Evolutionary conservation across 2,329 filamentous ascomycete species (phyloP).

Genomic region (Trematosphaeria pertusa): DNA sequence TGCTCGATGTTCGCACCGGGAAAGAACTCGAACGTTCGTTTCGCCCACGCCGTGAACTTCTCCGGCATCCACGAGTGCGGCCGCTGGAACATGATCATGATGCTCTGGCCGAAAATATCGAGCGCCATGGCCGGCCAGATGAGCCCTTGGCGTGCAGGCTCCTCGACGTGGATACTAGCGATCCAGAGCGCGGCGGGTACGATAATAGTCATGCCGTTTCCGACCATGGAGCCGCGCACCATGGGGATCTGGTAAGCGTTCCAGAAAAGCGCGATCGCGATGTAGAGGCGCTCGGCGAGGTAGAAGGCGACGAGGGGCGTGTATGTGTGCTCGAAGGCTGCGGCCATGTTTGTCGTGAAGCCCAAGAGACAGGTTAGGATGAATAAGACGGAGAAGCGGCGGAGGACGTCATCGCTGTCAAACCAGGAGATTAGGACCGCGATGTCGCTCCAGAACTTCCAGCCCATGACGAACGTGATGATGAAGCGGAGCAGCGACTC

Average conservation of each 20-base stretch:
- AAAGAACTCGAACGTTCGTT: conserved; percentile 62
- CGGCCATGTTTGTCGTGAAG: conserved; percentile 68
- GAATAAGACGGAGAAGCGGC: conserved; percentile 66
- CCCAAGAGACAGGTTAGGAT: conserved; percentile 67
- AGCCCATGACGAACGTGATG: conserved; percentile 68
- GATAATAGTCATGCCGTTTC: conserved; percentile 53
- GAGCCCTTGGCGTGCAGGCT: conserved; percentile 62
- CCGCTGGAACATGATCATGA: conserved; percentile 50
- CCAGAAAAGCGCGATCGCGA: conserved; percentile 56
- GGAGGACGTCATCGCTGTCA: conserved; percentile 66
- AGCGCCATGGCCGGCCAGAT: conserved; percentile 64
- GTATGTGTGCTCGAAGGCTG: conserved; percentile 62
- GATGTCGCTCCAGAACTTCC: conserved; percentile 70
- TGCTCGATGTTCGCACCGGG: conserved; percentile 72
- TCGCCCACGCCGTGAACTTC: conserved; percentile 24
- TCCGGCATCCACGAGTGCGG: conserved; percentile 23
- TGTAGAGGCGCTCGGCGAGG: conserved; percentile 62
- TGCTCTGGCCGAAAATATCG: conserved; percentile 59
- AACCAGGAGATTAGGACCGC: conserved; percentile 66
- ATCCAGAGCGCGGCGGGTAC: conserved; percentile 66
- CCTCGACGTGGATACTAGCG: conserved; percentile 62
- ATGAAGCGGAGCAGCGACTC: conserved; percentile 64
- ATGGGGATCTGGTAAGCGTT: conserved; percentile 62
- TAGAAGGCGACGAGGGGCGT: conserved; percentile 67
- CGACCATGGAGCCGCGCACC: conserved; percentile 63